phyloP scores from a whole-genome alignment of 2,329 filamentous ascomycete species.

The Pseudocercospora eumusae region DNA sequence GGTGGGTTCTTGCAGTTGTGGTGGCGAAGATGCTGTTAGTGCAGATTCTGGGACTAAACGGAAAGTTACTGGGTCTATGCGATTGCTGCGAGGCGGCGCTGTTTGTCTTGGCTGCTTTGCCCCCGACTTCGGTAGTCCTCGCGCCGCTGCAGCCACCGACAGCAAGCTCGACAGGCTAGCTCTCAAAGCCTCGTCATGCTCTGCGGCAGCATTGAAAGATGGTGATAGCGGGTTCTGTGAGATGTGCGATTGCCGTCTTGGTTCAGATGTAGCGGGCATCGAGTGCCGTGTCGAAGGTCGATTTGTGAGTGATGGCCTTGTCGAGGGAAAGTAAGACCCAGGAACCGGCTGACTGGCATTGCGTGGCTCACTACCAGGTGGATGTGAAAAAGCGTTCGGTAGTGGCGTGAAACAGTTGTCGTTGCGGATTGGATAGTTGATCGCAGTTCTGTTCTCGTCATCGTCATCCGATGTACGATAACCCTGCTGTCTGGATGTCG shows the following conservation, averaged over 20 bases:
- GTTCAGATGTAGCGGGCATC: slow-evolving; percentile 39
- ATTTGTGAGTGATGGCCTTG: slow-evolving; percentile 37
- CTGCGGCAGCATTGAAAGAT: slow-evolving; percentile 66
- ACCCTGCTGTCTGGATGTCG: background rate
- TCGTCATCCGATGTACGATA: slow-evolving; percentile 41
- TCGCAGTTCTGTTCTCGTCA: slow-evolving; percentile 77
- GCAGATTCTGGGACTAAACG: slow-evolving; percentile 63
- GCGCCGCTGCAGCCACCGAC: slow-evolving; percentile 89
- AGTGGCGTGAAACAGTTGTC: slow-evolving; percentile 71
- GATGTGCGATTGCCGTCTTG: slow-evolving; percentile 50
- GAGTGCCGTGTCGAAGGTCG: slow-evolving; percentile 37
- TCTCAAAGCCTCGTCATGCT: slow-evolving; percentile 89
- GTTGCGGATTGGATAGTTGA: slow-evolving; percentile 63
- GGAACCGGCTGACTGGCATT: slow-evolving; percentile 52
- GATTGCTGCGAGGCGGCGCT: slow-evolving; percentile 31
- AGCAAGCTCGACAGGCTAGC: slow-evolving; percentile 93
- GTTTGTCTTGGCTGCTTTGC: slow-evolving; percentile 36
- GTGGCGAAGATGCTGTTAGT: slow-evolving; percentile 40
- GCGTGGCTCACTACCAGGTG: slow-evolving; percentile 59
- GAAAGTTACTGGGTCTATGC: slow-evolving; percentile 55
- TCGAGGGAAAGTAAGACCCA: slow-evolving; percentile 48
- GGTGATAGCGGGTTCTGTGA: slow-evolving; percentile 71
- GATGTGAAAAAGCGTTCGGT: slow-evolving; percentile 89
- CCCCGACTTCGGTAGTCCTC: slow-evolving; percentile 70
- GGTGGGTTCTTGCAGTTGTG: slow-evolving; percentile 34